Conservation (phyloP, 805 yeast species). For the Suhomyces vadensis region DNA sequence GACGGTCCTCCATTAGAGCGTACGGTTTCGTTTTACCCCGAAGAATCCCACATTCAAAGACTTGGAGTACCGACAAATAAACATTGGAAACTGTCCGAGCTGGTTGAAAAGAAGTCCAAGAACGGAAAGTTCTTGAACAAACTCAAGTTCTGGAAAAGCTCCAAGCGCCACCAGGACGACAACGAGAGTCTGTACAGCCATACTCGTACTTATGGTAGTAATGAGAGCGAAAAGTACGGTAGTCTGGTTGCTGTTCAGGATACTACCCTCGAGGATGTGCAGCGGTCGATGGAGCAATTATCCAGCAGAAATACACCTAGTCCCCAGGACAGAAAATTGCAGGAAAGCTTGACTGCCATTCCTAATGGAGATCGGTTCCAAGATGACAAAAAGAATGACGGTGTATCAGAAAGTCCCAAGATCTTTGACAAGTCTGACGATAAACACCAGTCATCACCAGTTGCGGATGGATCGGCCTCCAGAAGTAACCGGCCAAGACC, state of each 20-base stretch:
- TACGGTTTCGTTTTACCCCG: slow-evolving; percentile 25
- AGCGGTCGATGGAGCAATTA: slow-evolving; percentile 13
- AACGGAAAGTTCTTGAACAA: slow-evolving; percentile 30
- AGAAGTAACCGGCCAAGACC: slow-evolving; percentile 31
- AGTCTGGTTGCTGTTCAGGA: neutral
- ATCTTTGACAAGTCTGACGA: slow-evolving; percentile 6
- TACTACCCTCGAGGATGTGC: slow-evolving; percentile 8
- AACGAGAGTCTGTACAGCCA: slow-evolving; percentile 8
- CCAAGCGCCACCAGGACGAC: slow-evolving; percentile 12
- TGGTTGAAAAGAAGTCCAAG: slow-evolving; percentile 17
- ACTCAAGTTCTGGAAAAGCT: slow-evolving; percentile 42
- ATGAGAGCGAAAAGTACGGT: neutral
- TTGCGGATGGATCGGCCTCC: slow-evolving; percentile 2
- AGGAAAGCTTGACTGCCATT: neutral
- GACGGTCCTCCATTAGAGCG: slow-evolving; percentile 16
- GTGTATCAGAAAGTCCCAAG: neutral
- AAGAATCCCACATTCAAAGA: slow-evolving; percentile 15
- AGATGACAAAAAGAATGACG: neutral
- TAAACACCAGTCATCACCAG: neutral
- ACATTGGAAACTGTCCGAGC: slow-evolving; percentile 11
- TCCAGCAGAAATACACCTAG: slow-evolving; percentile 5
- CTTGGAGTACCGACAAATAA: slow-evolving; percentile 7
- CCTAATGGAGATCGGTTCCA: neutral
- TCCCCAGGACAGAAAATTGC: slow-evolving; percentile 1
- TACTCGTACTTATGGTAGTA: slow-evolving; percentile 4